Base-by-base conservation (phyloP, 441 rosid genomes). In the Breynia disticha region DNA sequence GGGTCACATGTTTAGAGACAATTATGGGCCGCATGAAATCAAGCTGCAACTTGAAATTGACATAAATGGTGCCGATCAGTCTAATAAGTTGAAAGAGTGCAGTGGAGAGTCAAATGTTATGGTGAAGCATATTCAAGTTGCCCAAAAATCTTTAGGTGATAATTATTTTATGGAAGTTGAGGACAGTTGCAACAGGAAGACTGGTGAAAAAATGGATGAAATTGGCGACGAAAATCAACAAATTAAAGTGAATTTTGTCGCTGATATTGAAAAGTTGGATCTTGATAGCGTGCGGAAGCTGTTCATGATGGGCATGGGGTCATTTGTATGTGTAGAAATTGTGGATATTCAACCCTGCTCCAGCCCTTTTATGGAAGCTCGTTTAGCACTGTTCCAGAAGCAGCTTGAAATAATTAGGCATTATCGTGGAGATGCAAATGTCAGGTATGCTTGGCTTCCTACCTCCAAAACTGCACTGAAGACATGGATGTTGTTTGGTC, bases 371-470 rank as follows among this genome's bases (percentile, higher is more conserved):
- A 65, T 73, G 64, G 65, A 69, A 68, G 79, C 75, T 63, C 83
- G 88, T 37, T 60, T 77, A 19, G 90, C 81, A 57, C 78, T 88
- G 66, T 94, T 94, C 62, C 67, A 74, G 69, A 83, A 79, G 72
- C 97, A 85, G 71, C 70, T 78, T 57, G 95, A 87, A 61, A 74
- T 90, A 39, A 82, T 83, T 3, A 64, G 65, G 57, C 74, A 66
- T 57, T 75, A 62, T 51, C 96, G 96, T 12, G 95, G 97, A 24
- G 77, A 79, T 69, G 85, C 96, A 46, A 90, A 87, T 64, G 76
- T 94, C 63, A 69, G 67, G 61, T 79, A 76, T 64, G 96, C 95
- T 24, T 94, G 99, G 99, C 95, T 94, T 76, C 80, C 88, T 74
- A 61, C 81, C 46, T 73, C 91, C 22, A 80, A 74, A 67, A 74